Conservation (phyloP, 768 basidiomycete species). For the Phylloporus rhodoxanthus region DNA sequence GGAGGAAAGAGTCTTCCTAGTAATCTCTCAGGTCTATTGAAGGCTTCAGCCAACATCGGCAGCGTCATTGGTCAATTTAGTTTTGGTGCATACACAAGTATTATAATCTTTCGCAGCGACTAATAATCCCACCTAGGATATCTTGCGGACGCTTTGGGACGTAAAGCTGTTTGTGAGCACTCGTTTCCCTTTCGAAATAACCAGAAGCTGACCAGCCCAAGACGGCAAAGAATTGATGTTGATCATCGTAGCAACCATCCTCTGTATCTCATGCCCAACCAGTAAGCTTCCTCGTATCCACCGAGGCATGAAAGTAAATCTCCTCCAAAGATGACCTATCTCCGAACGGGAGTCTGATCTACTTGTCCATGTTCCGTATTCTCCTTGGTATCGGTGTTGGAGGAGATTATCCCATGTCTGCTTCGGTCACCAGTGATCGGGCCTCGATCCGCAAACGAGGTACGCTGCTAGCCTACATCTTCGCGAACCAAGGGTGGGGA, state of each 20-base stretch:
- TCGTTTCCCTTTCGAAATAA: not conserved
- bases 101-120: not conserved
- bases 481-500: slow-evolving; percentile 77
- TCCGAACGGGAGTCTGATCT: slow-evolving; percentile 50
- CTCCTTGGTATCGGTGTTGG: slow-evolving; percentile 74
- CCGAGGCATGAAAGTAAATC: not conserved
- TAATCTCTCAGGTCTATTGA: slow-evolving; percentile 55
- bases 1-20: slow-evolving; percentile 45
- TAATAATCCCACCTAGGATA: slow-evolving; percentile 38
- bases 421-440: slow-evolving; percentile 61
- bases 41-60: slow-evolving; percentile 67
- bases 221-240: slow-evolving; percentile 78
- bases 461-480: slow-evolving; percentile 71
- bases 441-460: slow-evolving; percentile 62
- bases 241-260: slow-evolving; percentile 72
- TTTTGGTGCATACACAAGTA: slow-evolving; percentile 39
- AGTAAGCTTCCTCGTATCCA: slow-evolving; percentile 25
- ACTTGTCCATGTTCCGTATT: slow-evolving; percentile 62
- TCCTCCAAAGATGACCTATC: slow-evolving; percentile 40
- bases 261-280: slow-evolving; percentile 62
- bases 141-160: slow-evolving; percentile 59
- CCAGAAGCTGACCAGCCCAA: slow-evolving; percentile 20
- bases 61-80: slow-evolving; percentile 64
- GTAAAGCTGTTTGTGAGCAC: slow-evolving; percentile 57
- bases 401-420: slow-evolving; percentile 77